Base-by-base conservation (phyloP, 2,329 filamentous ascomycete genomes). In the Claviceps sp. region DNA sequence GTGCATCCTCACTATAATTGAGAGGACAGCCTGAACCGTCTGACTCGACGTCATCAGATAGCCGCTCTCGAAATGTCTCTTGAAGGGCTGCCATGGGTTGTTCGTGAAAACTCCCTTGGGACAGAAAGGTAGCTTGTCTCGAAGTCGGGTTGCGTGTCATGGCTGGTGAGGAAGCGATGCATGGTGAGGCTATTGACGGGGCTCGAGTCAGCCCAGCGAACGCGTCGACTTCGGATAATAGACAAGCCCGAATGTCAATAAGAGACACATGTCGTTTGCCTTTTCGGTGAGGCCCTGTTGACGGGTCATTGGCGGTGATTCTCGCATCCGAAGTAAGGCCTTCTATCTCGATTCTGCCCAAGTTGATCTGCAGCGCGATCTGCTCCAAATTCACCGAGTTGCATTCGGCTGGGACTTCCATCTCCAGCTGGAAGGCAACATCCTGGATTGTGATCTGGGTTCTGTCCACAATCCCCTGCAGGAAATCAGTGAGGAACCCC, bases 381-480 rank as follows among this genome's bases (percentile, higher is more conserved):
- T 75, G 62, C 56, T 84, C 78, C 5, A 74, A 69, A 2, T 68
- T 64, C 3, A 71, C 61, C n/a, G 68, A 63, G 58, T 63, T 65
- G 52, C 69, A 61, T 54, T 84, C 74, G 37, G 73, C 63, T 2
- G 76, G 74, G 8, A 81, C 67, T 48, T 80, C 72, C 42, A 82
- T 69, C 57, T 87, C 82, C 18, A 89, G 68, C 59, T 82, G 79
- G 56, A 89, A 75, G 11, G 74, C 76, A 52, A 91, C 76, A 26
- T 79, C 75, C 49, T 75, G 77, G 53, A 91, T 79, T 48, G 72
- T 73, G 26, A 91, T 69, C 61, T 86, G 79, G 52, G 84, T 73
- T 46, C 86, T 77, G 65, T 93, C 85, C 26, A 85, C 70, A 48
- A 90, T 80, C 34, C 85, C 85, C 57, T 88, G 82, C 5, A 91